phyloP scores from a whole-genome alignment of 139 green algal species.

The Eudorina sp. region DNA sequence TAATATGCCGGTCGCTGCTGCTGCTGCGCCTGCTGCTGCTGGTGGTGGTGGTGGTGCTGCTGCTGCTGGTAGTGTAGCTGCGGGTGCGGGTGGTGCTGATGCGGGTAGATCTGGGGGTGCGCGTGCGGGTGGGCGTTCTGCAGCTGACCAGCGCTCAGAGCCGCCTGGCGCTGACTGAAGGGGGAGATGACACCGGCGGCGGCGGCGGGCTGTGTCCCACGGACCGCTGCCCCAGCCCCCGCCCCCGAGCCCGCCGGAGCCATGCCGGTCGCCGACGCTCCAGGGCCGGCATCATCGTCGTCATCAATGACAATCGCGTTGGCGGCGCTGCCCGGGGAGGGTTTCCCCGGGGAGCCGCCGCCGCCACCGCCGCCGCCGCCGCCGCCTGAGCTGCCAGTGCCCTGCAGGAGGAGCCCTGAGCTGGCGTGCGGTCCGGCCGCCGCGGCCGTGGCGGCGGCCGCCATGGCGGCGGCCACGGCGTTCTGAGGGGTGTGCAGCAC shows the following conservation, averaged over 20 bases:
- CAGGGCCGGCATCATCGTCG: slow-evolving; percentile 4
- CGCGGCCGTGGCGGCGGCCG: background rate
- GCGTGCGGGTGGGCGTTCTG: background rate
- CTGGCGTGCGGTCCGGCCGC: background rate
- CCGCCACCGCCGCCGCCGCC: background rate
- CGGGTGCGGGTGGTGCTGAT: background rate
- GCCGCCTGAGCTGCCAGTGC: background rate
- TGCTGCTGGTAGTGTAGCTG: slow-evolving; percentile 9
- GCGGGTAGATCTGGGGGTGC: background rate
- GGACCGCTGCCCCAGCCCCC: background rate
- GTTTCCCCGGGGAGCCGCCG: too few relatives aligned
- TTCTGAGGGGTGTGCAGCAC: background rate
- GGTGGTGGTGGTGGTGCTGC: background rate
- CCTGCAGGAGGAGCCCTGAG: background rate
- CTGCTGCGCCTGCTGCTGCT: background rate
- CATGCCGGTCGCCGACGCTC: background rate
- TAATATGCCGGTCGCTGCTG: background rate
- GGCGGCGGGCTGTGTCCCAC: too few relatives aligned
- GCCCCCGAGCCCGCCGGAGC: background rate
- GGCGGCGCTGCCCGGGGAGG: background rate
- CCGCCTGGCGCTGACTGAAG: background rate
- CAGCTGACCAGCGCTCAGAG: background rate
- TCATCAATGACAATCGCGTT: slow-evolving; percentile 17
- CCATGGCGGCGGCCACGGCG: background rate
- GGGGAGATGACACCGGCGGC: background rate